phyloP scores from a whole-genome alignment of 345 rosid species.

The Nephelium lappaceum region DNA sequence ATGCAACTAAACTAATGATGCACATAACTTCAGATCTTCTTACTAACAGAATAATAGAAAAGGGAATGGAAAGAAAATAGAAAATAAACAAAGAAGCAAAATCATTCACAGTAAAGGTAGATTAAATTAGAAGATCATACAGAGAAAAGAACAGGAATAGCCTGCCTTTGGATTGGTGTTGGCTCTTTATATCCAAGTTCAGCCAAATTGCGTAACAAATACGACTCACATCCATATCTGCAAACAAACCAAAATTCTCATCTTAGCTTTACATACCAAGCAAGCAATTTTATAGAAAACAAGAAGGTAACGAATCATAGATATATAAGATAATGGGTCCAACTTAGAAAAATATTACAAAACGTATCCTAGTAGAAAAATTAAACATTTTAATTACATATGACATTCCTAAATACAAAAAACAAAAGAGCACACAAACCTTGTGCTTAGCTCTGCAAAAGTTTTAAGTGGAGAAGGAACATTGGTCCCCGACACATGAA shows the following conservation, averaged over 20 bases:
- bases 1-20: background rate
- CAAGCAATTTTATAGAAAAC: background rate
- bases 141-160: constrained; percentile 82
- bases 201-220: constrained; percentile 64
- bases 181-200: constrained; percentile 93
- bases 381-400: background rate
- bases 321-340: too few relatives aligned
- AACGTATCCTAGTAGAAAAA: background rate
- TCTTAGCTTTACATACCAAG: constrained; percentile 10
- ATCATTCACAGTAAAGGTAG: constrained; percentile 9
- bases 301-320: background rate
- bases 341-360: background rate
- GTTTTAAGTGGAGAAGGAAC: constrained; percentile 75
- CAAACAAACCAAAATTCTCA: background rate
- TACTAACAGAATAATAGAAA: background rate
- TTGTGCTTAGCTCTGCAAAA: constrained; percentile 65
- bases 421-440: constrained; percentile 43
- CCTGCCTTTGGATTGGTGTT: constrained; percentile 97
- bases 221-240: constrained; percentile 73
- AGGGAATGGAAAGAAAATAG: background rate
- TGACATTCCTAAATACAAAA: background rate
- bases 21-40: background rate
- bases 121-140: constrained; percentile 51
- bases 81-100: background rate
- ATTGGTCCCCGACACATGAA: constrained; percentile 81